Percentiles rank a stretch among this genome's conserved stretches.
phyloP scores from a whole-genome alignment of 164 flowering plant species.

The Cinnamomum micranthum region DNA sequence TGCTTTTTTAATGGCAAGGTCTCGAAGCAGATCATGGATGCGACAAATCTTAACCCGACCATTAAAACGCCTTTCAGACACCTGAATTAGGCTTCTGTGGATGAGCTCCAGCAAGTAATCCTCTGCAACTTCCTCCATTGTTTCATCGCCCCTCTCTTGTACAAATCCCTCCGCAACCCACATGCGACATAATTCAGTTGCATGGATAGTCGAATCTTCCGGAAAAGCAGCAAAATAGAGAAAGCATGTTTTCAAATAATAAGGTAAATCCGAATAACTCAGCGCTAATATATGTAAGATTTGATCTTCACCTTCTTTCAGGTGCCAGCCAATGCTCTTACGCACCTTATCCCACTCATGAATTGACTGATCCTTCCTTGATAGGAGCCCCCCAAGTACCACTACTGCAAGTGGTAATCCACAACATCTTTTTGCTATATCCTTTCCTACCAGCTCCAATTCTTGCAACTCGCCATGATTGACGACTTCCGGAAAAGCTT shows the following conservation, averaged over 20 bases:
- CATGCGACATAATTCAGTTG: neutral
- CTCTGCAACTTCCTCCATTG: constrained; percentile 7
- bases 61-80: neutral
- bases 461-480: neutral
- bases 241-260: constrained; percentile 11
- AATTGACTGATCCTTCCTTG: constrained; percentile 1
- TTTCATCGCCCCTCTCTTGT: neutral
- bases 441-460: neutral
- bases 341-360: constrained; percentile 5
- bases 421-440: constrained; percentile 5
- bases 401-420: constrained; percentile 16
- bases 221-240: constrained; percentile 11
- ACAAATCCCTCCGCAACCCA: constrained; percentile 15
- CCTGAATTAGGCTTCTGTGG: constrained; percentile 14
- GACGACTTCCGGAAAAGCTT: neutral
- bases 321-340: neutral
- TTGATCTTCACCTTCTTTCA: neutral
- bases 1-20: neutral
- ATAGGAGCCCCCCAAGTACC: constrained; percentile 12
- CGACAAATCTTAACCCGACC: constrained; percentile 3
- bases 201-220: neutral
- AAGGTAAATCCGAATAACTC: constrained; percentile 17
- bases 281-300: constrained; percentile 2
- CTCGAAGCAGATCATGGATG: constrained; percentile 15
- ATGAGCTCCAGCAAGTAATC: constrained; percentile 5